Base-by-base conservation (phyloP, 768 basidiomycete genomes). In the Russula vinacea region DNA sequence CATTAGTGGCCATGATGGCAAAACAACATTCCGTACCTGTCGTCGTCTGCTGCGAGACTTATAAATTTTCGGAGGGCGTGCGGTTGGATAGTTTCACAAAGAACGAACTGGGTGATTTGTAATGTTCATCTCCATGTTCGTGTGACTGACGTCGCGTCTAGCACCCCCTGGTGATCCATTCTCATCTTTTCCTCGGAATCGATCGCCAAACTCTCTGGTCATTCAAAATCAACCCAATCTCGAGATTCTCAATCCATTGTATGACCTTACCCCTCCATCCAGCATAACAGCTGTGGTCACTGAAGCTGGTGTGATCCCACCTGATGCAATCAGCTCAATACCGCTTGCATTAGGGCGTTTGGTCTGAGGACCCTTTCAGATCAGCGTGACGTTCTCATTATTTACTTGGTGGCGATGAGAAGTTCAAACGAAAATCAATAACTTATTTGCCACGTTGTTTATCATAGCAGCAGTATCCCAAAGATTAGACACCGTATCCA, bases 1-100 rank as follows among this genome's bases (percentile, higher is more conserved):
- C 96, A 0, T 82, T 94, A 70, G 93, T 98, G 7, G 92, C 95
- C 1, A 96, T 98, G 95, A 87, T 98, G 81, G 92, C 93, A 1
- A 92, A 92, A 74, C 84, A 85, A 53, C 84, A 89, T 70, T 87
- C 86, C 26, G 89, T 98, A 0, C 96, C 97, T 5, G 94, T 98
- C 8, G 85, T 99, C 40, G 94, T 97, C 29, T 98, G 94, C 68
- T 97, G 95, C 70, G 97, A 98, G 76, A 99, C 97, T 5, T 98
- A 98, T 78, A 99, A 99, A 75, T 98, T 95, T 71, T 90, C 91
- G 19, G 96, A 98, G 70, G 85, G 86, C 39, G 88, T 98, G 33
- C 88, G 91, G 74, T 79, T 98, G 60, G 97, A 99, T 74, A 90
- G 90, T 22, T 94, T 99, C 69, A 93, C 90, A 50, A 94, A 92